Percentiles rank a stretch among this genome's conserved stretches.
These are phyloP conservation scores for Eucalyptus microcorys DNA, from an alignment of 345 rosid species.

Conservation along the genomic window DNA sequence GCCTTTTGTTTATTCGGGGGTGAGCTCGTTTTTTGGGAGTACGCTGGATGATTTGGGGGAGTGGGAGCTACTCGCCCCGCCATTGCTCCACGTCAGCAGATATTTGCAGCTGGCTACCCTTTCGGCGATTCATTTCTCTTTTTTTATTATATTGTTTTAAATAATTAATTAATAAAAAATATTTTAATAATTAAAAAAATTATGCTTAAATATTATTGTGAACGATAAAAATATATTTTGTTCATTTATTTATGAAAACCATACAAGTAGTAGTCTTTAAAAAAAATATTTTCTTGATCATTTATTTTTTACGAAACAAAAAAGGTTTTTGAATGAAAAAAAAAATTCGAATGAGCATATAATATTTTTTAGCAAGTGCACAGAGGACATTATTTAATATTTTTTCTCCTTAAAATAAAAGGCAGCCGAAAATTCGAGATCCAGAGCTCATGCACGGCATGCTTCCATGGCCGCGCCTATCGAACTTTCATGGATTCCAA, in stretches of 20 bases:
- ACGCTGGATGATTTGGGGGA: not conserved
- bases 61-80: not conserved
- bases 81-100: not conserved
- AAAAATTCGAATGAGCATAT: not conserved
- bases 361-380: not conserved
- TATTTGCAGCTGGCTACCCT: not conserved
- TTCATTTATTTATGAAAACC: no score
- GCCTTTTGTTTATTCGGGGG: not conserved
- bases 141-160: not conserved
- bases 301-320: no score
- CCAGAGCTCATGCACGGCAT: not conserved
- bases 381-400: not conserved
- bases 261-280: no score
- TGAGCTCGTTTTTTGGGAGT: not conserved
- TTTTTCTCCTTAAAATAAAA: not conserved
- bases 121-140: not conserved
- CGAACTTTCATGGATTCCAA: not conserved
- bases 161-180: not conserved
- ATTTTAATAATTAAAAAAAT: not conserved
- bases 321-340: fast-evolving
- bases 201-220: no score
- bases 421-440: not conserved
- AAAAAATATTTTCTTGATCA: no score
- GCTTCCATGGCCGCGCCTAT: not conserved
- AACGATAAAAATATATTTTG: no score